A percentile compares a stretch with the other conserved stretches of the same genome.
phyloP scores from a whole-genome alignment of 345 rosid genomes.

The Rhizophora mangle region DNA sequence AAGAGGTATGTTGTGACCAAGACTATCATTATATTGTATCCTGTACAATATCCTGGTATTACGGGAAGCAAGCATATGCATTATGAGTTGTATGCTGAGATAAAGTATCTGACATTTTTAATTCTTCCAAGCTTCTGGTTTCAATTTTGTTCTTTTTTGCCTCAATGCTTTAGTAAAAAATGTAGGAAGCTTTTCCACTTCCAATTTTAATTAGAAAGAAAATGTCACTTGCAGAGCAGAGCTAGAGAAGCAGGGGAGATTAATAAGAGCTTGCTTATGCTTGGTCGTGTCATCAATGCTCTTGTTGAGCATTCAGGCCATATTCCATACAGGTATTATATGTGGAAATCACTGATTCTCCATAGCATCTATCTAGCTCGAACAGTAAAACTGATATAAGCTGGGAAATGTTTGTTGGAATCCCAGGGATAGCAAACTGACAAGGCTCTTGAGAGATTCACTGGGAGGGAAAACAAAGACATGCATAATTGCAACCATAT shows the following conservation, averaged over 20 bases:
- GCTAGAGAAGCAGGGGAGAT: conserved; percentile 22
- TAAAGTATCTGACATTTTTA: no score
- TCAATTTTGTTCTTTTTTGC: background rate
- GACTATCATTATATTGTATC: background rate
- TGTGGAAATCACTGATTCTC: background rate
- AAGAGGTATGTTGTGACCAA: background rate
- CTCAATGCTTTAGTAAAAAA: background rate
- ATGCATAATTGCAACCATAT: conserved; percentile 95
- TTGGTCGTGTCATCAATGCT: conserved; percentile 18
- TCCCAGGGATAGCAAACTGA: conserved; percentile 95
- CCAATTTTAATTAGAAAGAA: background rate
- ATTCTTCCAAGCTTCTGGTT: background rate
- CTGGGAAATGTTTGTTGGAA: conserved; percentile 30
- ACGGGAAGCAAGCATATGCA: background rate
- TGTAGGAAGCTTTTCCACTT: no score
- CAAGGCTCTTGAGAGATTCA: conserved; percentile 96
- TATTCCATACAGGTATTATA: conserved; percentile 17
- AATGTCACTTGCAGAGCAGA: conserved; percentile 4
- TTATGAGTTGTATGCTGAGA: background rate
- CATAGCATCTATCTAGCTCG: background rate
- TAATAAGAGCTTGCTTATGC: conserved; percentile 19
- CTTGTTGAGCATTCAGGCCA: conserved; percentile 21
- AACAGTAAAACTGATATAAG: background rate
- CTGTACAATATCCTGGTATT: background rate
- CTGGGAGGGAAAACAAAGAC: conserved; percentile 99